phyloP scores from a whole-genome alignment of 2,329 filamentous ascomycete genomes.

The Pseudogymnoascus sp. region DNA sequence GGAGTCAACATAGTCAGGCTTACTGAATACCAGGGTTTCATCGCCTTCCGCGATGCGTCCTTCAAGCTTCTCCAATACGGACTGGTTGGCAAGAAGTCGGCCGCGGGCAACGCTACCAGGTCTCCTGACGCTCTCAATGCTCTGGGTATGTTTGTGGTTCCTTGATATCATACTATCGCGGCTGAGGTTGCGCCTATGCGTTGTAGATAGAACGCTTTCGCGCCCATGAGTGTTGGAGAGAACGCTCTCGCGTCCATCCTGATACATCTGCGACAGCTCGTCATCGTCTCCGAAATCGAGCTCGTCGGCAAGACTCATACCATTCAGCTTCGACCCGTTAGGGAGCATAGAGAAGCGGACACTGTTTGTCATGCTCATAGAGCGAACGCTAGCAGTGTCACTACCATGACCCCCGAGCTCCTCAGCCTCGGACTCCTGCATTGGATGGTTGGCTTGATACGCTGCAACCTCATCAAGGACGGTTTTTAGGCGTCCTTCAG shows the following conservation, averaged over 20 bases:
- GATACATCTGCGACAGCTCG: conserved; percentile 58
- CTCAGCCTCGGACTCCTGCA: conserved; percentile 52
- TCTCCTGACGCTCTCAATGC: conserved; percentile 49
- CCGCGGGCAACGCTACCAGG: conserved; percentile 48
- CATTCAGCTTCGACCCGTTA: conserved; percentile 49
- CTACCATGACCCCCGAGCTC: conserved; percentile 47
- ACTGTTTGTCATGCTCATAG: conserved; percentile 64
- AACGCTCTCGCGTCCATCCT: conserved; percentile 59
- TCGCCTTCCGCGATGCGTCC: conserved; percentile 44
- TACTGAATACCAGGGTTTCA: conserved; percentile 32
- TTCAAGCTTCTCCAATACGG: conserved; percentile 49
- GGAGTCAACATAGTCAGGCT: conserved; percentile 59
- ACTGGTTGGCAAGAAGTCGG: conserved; percentile 44
- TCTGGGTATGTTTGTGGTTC: conserved; percentile 48
- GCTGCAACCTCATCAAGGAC: conserved; percentile 80
- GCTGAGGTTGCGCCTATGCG: conserved; percentile 46
- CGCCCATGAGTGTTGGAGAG: conserved; percentile 42
- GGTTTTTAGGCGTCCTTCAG: conserved; percentile 74
- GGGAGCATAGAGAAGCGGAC: conserved; percentile 64
- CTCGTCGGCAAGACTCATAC: conserved; percentile 81
- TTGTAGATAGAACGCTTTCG: neutral
- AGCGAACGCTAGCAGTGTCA: conserved; percentile 65
- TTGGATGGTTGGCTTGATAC: conserved; percentile 49
- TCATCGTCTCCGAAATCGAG: conserved; percentile 80
- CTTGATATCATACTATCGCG: conserved; percentile 46